These are phyloP conservation scores for Psilocybe mexicana DNA, from an alignment of 1,284 basidiomycete genomes.

Conservation along the genomic window DNA sequence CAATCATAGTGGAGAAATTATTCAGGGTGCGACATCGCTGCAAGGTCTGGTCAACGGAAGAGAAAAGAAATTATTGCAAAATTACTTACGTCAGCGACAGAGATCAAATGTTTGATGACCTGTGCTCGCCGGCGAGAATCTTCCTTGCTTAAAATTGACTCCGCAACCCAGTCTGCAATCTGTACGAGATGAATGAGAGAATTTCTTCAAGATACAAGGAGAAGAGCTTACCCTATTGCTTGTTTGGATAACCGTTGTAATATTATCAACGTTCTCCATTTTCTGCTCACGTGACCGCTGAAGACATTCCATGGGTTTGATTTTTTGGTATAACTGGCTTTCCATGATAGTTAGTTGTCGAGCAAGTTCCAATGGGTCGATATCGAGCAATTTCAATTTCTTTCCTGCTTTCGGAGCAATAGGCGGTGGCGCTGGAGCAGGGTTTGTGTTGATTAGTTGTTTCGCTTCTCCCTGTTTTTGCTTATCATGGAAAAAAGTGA, in stretches of 20 bases:
- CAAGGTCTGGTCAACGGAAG: constrained; percentile 10
- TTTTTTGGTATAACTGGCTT: constrained; percentile 83
- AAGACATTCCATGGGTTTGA: constrained; percentile 91
- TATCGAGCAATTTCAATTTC: constrained; percentile 83
- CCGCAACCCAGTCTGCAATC: constrained; percentile 95
- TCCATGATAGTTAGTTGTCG: constrained; percentile 95
- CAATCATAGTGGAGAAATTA: constrained; percentile 96
- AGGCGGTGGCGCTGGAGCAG: constrained; percentile 66
- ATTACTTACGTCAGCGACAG: constrained; percentile 78
- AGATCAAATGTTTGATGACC: constrained; percentile 90
- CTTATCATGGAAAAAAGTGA: constrained; percentile 33
- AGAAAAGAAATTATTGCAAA: constrained; percentile 2
- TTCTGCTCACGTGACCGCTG: constrained; percentile 77
- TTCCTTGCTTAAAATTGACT: constrained; percentile 82
- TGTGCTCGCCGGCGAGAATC: constrained; percentile 84
- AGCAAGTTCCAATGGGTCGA: constrained; percentile 90
- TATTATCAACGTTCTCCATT: constrained; percentile 76
- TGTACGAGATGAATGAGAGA: constrained; percentile 28
- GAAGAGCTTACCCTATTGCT: constrained; percentile 77
- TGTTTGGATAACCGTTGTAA: constrained; percentile 89
- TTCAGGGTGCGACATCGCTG: constrained; percentile 89
- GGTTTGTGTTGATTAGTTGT: constrained; percentile 52
- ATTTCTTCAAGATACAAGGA: not conserved
- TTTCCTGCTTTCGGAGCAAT: constrained; percentile 75
- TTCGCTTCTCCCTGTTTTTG: constrained; percentile 57